phyloP scores from a whole-genome alignment of 2,329 filamentous ascomycete species.

The Xylariomycetidae sp. region DNA sequence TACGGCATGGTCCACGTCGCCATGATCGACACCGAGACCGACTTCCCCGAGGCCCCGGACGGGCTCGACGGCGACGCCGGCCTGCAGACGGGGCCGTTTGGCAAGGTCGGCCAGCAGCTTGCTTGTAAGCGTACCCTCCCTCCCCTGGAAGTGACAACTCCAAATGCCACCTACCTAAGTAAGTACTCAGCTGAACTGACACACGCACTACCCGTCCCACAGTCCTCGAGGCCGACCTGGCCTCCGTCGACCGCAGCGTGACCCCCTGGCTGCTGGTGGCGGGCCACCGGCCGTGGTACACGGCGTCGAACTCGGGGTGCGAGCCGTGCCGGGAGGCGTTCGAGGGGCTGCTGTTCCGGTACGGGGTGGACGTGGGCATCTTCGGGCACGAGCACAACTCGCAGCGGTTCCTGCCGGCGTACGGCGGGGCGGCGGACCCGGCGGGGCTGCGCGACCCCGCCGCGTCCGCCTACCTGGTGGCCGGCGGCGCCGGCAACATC shows the following conservation, averaged over 20 bases:
- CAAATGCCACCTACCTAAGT: no score
- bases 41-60: constrained; percentile 46
- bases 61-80: constrained; percentile 32
- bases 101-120: constrained; percentile 41
- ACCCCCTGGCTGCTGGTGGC: constrained; percentile 48
- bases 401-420: constrained; percentile 42
- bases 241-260: constrained; percentile 47
- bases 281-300: constrained; percentile 43
- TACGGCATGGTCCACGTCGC: constrained; percentile 50
- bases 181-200: no score
- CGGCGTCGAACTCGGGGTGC: constrained; percentile 33
- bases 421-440: constrained; percentile 30
- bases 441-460: constrained; percentile 31
- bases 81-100: constrained; percentile 45
- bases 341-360: constrained; percentile 46
- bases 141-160: no score
- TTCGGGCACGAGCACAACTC: constrained; percentile 55
- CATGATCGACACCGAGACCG: constrained; percentile 53
- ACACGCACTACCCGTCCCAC: no score
- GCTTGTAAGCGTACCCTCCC: no score
- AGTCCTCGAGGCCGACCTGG: constrained; percentile 49
- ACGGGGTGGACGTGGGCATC: constrained; percentile 50
- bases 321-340: constrained; percentile 44
- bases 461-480: constrained; percentile 48
- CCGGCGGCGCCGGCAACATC: constrained; percentile 51